Evolutionary conservation across 2,329 filamentous ascomycete species (phyloP).

Genomic region (Byssochlamys sp.): DNA sequence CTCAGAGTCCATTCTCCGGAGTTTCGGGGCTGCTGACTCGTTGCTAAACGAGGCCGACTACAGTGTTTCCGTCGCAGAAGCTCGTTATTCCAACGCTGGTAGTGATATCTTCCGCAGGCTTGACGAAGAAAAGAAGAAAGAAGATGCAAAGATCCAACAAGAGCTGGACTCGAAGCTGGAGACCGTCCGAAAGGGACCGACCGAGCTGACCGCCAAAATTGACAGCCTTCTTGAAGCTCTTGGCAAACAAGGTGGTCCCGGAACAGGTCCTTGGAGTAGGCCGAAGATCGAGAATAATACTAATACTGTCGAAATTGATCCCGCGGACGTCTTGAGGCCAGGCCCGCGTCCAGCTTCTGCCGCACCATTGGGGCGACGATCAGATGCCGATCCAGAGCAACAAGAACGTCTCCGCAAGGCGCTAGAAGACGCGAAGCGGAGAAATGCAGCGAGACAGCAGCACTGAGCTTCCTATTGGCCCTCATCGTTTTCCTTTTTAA

Average conservation of each 20-base stretch:
- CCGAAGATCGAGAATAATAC: constrained; percentile 4
- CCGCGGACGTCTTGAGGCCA: constrained; percentile 6
- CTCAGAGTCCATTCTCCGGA: constrained; percentile 37
- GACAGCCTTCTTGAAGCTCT: constrained; percentile 29
- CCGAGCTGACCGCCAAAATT: constrained; percentile 28
- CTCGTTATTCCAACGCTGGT: constrained; percentile 36
- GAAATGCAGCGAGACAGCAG: constrained; percentile 36
- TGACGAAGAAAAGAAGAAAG: constrained; percentile 39
- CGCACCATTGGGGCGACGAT: neutral
- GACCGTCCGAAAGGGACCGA: constrained; percentile 31
- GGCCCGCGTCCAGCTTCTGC: constrained; percentile 16
- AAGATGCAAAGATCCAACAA: constrained; percentile 37
- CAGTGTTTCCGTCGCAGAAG: constrained; percentile 45
- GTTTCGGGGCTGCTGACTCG: constrained; percentile 41
- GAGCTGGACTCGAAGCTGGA: constrained; percentile 34
- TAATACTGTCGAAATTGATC: neutral
- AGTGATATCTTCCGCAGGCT: constrained; percentile 34
- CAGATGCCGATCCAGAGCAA: constrained; percentile 32
- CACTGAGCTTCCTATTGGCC: neutral
- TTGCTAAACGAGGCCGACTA: constrained; percentile 44
- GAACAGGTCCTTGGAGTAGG: constrained; percentile 8
- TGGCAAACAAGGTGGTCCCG: constrained; percentile 19
- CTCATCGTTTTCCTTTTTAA: neutral
- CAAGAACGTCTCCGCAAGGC: constrained; percentile 41
- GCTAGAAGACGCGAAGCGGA: constrained; percentile 45